Base-by-base conservation (phyloP, 1,284 basidiomycete genomes). In the Trichosporon inkin region DNA sequence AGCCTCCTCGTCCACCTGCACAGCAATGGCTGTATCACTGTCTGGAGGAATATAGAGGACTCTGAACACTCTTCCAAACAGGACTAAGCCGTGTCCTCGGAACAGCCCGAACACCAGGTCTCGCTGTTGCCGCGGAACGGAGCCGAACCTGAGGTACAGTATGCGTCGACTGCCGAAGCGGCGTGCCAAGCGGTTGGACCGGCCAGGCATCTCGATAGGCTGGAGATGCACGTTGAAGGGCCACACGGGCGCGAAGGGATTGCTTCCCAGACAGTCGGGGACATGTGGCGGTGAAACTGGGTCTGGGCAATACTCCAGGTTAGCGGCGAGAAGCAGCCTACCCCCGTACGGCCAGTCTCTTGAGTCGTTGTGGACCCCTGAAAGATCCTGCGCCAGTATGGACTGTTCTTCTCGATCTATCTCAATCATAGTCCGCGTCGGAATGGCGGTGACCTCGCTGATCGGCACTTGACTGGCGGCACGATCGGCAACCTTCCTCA, bases 121-220 rank as follows among this genome's bases (percentile, higher is more conserved):
- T 2, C 61, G 57, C 6, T 24, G 40, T 8, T 54, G 28, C 2
- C 54, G 49, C 7, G 54, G 54, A 19, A 62, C 40, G 16, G 54
- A 19, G 20, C 41, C 28, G 38, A 71, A 55, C 37, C 68, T 69
- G 37, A 75, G 62, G 6, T 55, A 64, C 35, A 75, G 41, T 19
- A 74, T 54, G 8, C 71, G 62, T 1, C 73, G 61, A 1, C 72
- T 72, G 0, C 72, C 73, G 40, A 68, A 72, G 14, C 69, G 60
- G 2, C 73, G 58, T 11, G 72, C 71, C 1, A 75, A 59, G 2
- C 71, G 67, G 32, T 58, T 67, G 10, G 72, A 74, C 32, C 70
- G 71, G 8, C 69, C 68, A 0, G 69, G 64, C 64, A 69, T 68
- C 2, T 69, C 66, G 10, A 71, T 65, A 0, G 62, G 55, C 11